These are phyloP conservation scores for Caloboletus firmus DNA, from an alignment of 1,284 basidiomycete genomes.

Conservation along the genomic window DNA sequence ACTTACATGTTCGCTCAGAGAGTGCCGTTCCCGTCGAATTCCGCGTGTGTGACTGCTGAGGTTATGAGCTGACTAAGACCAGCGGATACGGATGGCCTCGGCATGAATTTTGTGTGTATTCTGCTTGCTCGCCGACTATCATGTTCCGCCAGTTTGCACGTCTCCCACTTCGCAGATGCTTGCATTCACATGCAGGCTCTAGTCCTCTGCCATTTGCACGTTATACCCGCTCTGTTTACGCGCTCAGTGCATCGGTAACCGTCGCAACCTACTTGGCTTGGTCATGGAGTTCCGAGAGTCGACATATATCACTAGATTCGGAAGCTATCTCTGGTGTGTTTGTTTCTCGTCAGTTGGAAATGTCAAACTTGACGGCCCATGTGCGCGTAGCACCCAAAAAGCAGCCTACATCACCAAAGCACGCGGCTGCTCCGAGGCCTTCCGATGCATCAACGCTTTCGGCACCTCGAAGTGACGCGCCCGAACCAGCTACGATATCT, in stretches of 20 bases:
- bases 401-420: constrained; percentile 5
- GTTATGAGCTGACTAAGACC: constrained; percentile 31
- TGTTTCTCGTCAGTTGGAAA: not conserved
- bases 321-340: constrained; percentile 28
- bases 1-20: too few species aligned
- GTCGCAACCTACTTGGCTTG: constrained; percentile 31
- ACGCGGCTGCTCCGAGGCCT: constrained; percentile 3
- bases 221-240: constrained; percentile 26
- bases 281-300: constrained; percentile 25
- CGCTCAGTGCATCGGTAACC: constrained; percentile 29
- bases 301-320: constrained; percentile 31
- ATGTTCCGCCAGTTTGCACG: constrained; percentile 42
- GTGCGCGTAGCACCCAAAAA: constrained; percentile 16
- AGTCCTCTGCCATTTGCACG: constrained; percentile 14
- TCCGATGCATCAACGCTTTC: constrained; percentile 13
- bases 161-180: constrained; percentile 30
- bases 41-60: too few species aligned
- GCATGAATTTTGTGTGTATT: constrained; percentile 24
- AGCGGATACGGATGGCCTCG: constrained; percentile 2
- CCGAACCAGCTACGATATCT: constrained; percentile 1
- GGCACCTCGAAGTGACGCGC: constrained; percentile 3
- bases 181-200: constrained; percentile 27
- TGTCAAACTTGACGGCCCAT: not conserved
- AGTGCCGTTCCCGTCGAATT: too few species aligned
- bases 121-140: constrained; percentile 7